Evolutionary conservation across 805 yeast species (phyloP).

Genomic region (Lipomyces lipofer): DNA sequence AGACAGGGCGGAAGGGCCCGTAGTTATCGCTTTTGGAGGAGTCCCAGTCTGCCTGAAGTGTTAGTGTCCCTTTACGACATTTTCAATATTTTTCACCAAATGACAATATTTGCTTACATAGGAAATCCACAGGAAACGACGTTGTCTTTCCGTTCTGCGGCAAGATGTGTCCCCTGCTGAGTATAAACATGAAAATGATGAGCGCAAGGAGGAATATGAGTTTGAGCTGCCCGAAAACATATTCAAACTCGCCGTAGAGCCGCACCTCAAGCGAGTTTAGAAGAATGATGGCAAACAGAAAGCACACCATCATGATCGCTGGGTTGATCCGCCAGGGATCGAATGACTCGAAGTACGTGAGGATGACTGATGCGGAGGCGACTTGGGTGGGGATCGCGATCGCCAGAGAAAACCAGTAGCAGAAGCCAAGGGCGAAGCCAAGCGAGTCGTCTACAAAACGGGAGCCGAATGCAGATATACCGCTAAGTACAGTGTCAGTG

Average conservation of each 20-base stretch:
- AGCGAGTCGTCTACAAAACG: constrained; percentile 53
- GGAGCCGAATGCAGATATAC: constrained; percentile 52
- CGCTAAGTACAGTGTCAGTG: too few species aligned
- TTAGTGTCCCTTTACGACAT: too few species aligned
- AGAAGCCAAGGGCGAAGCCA: constrained; percentile 58
- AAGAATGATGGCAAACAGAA: constrained; percentile 46
- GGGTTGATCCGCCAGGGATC: constrained; percentile 53
- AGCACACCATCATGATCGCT: constrained; percentile 69
- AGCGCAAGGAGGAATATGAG: constrained; percentile 60
- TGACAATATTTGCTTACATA: constrained; percentile 9
- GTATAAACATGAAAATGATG: constrained; percentile 57
- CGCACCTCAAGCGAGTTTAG: constrained; percentile 58
- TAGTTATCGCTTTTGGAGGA: constrained; percentile 4
- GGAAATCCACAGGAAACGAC: constrained; percentile 21
- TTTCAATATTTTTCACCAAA: too few species aligned
- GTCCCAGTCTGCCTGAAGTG: too few species aligned
- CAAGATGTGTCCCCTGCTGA: constrained; percentile 45
- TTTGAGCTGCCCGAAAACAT: constrained; percentile 58
- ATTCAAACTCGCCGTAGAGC: constrained; percentile 69
- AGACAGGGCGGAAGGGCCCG: constrained; percentile 27
- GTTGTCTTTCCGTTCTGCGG: constrained; percentile 17
- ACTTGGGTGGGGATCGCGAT: constrained; percentile 77
- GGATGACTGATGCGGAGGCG: constrained; percentile 75
- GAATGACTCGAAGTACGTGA: constrained; percentile 63
- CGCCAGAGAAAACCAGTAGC: constrained; percentile 71